Evolutionary conservation across 768 basidiomycete species (phyloP).

Genomic region (Amanita molliuscula): DNA sequence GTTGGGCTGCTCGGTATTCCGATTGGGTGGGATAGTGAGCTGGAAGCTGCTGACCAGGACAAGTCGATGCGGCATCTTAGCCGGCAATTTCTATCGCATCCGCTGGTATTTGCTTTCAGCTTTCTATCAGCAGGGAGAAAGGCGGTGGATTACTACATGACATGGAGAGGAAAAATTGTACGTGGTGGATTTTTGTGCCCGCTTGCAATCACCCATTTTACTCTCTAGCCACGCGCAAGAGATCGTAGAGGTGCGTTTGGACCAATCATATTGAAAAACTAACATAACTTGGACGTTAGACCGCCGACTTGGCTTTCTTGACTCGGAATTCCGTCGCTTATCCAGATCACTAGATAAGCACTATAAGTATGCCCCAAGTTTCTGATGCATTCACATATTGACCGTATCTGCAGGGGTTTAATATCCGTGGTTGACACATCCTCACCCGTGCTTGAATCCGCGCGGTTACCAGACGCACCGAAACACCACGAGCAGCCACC

Average conservation of each 20-base stretch:
- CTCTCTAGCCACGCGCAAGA: neutral
- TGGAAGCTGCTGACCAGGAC: constrained; percentile 12
- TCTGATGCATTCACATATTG: neutral
- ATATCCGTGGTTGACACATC: constrained; percentile 1
- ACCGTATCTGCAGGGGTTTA: constrained; percentile 11
- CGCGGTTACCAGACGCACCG: neutral
- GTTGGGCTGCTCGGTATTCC: neutral
- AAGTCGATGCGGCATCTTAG: constrained; percentile 10
- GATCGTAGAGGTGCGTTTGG: neutral
- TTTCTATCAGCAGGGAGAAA: constrained; percentile 27
- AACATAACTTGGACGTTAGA: constrained; percentile 9
- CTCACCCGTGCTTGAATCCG: neutral
- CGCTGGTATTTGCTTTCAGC: constrained; percentile 37
- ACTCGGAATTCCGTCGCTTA: constrained; percentile 32
- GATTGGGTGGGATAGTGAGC: constrained; percentile 7
- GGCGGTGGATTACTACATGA: constrained; percentile 41
- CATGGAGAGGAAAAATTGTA: constrained; percentile 34
- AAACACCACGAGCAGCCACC: constrained; percentile 1
- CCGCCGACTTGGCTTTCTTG: constrained; percentile 23
- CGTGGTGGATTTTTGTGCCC: constrained; percentile 6
- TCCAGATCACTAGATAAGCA: constrained; percentile 31
- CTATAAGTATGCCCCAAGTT: constrained; percentile 26
- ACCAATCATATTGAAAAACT: neutral
- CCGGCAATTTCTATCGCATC: constrained; percentile 11
- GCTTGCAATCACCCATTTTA: neutral